These are phyloP conservation scores for Tillandsia leiboldiana DNA, from an alignment of 176 grass and related monocot genomes.

Conservation along the genomic window DNA sequence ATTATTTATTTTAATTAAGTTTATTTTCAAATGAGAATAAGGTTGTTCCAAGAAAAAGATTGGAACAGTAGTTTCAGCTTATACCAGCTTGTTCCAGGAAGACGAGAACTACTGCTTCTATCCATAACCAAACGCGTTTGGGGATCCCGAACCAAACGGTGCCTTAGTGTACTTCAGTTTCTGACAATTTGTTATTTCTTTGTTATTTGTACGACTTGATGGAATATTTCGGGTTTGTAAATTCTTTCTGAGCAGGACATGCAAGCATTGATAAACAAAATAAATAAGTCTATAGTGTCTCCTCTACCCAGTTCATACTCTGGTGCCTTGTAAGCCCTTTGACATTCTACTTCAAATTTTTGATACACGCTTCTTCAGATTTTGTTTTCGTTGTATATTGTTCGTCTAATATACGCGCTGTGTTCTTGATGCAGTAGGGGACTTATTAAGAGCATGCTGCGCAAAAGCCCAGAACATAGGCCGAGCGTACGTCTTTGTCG, in stretches of 20 bases:
- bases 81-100: too few relatives aligned
- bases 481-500: conserved; percentile 62
- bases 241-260: conserved; percentile 49
- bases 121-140: too few relatives aligned
- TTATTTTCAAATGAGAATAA: too few relatives aligned
- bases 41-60: too few relatives aligned
- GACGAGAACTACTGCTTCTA: too few relatives aligned
- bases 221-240: background rate
- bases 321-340: conserved; percentile 65
- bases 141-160: too few relatives aligned
- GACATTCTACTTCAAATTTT: background rate
- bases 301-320: conserved; percentile 81
- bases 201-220: background rate
- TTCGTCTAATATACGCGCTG: conserved; percentile 17
- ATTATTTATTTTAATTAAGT: too few relatives aligned
- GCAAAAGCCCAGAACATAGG: conserved; percentile 82
- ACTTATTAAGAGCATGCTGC: conserved; percentile 89
- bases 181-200: background rate
- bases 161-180: too few relatives aligned
- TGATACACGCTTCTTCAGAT: background rate
- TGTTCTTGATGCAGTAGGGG: conserved; percentile 49
- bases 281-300: conserved; percentile 65
- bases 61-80: too few relatives aligned
- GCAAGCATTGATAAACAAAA: conserved; percentile 94
- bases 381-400: background rate